Conservation (phyloP, 2,329 filamentous ascomycete genomes). For the Sclerotinia trifoliorum region DNA sequence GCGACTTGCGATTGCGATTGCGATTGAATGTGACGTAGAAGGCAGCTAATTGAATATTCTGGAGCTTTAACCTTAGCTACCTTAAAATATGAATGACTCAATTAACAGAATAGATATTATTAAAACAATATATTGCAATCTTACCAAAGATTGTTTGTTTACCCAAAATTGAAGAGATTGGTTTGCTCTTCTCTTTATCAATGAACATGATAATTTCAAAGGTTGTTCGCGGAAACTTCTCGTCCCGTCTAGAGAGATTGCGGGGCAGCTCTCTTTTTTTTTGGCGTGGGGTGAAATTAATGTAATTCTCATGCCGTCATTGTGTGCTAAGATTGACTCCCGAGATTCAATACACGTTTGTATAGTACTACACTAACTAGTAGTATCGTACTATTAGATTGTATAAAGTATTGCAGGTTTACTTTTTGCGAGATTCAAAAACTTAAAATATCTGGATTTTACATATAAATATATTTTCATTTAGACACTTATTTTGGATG, state of each 20-base stretch:
- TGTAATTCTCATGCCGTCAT: background rate
- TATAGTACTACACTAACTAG: background rate
- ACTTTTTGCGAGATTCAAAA: background rate
- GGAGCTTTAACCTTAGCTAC: background rate
- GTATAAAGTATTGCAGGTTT: background rate
- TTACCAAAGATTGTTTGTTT: background rate
- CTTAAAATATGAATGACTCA: background rate
- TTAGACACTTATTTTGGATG: background rate
- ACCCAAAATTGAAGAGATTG: background rate
- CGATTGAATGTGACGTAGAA: conserved; percentile 1
- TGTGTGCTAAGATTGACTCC: conserved; percentile 1
- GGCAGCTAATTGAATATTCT: background rate
- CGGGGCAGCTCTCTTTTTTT: background rate
- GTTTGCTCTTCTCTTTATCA: background rate
- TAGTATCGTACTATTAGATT: background rate
- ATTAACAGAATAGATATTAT: background rate
- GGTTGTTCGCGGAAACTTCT: conserved; percentile 9
- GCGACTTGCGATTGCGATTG: background rate
- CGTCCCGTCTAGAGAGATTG: conserved; percentile 3
- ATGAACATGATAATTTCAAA: background rate
- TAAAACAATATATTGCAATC: too few species aligned
- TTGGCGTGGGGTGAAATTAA: background rate
- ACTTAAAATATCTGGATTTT: background rate
- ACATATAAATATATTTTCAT: background rate
- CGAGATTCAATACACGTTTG: conserved; percentile 1